These are phyloP conservation scores for Secale cereale DNA, from an alignment of 176 grass and related monocot genomes.

Conservation along the genomic window DNA sequence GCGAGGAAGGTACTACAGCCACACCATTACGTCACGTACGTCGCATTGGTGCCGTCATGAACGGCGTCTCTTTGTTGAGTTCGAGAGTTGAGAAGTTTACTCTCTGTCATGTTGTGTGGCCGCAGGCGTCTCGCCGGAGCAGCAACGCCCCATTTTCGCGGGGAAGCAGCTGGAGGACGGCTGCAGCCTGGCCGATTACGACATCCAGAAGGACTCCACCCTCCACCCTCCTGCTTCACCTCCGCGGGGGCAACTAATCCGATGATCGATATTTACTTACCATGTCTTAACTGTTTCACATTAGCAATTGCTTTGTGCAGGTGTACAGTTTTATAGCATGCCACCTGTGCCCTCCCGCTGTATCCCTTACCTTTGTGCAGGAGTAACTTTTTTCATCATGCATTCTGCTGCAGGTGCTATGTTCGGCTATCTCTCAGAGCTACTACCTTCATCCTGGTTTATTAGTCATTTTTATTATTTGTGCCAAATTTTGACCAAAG, in stretches of 20 bases:
- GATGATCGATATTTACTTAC: not conserved
- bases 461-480: too few relatives aligned
- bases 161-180: conserved; percentile 58
- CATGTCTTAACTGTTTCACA: not conserved
- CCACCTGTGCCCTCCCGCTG: not conserved
- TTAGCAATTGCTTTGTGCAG: not conserved
- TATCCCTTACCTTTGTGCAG: not conserved
- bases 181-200: conserved; percentile 39
- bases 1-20: conserved; percentile 21
- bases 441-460: too few relatives aligned
- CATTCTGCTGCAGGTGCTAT: conserved; percentile 20
- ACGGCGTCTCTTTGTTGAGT: not conserved
- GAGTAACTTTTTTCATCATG: not conserved
- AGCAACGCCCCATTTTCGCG: conserved; percentile 46
- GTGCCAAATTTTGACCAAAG: too few relatives aligned
- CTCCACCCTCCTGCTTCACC: conserved; percentile 43
- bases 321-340: not conserved
- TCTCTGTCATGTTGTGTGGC: not conserved
- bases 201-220: conserved; percentile 42
- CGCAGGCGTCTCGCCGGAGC: conserved; percentile 21
- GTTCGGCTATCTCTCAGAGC: conserved; percentile 7
- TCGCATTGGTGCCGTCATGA: not conserved
- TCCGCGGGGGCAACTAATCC: not conserved
- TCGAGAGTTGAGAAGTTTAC: not conserved
- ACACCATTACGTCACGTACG: not conserved